phyloP scores from a whole-genome alignment of 345 rosid genomes.

The Eucalyptus lansdowneana region DNA sequence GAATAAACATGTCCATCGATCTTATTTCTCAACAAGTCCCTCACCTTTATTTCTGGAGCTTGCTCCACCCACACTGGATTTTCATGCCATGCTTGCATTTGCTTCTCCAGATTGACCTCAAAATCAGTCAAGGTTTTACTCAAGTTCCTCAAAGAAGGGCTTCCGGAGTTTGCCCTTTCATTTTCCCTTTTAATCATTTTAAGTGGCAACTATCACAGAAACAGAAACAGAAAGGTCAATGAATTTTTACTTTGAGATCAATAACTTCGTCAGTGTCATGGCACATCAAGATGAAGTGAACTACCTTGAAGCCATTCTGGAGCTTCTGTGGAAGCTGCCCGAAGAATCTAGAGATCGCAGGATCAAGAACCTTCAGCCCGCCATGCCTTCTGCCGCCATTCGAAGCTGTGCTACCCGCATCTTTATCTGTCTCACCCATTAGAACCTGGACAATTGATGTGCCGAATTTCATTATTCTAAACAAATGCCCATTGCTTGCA shows the following conservation, averaged over 20 bases:
- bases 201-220: conserved; percentile 36
- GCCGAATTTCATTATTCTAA: background rate
- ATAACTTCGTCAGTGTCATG: background rate
- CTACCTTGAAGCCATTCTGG: conserved; percentile 15
- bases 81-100: conserved; percentile 66
- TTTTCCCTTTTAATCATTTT: conserved; percentile 26
- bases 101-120: conserved; percentile 44
- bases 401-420: conserved; percentile 2
- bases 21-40: background rate
- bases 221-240: background rate
- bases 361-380: conserved; percentile 32
- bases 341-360: conserved; percentile 35
- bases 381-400: conserved; percentile 11
- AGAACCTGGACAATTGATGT: background rate
- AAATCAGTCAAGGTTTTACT: conserved; percentile 17
- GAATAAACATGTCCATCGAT: background rate
- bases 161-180: conserved; percentile 4
- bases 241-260: background rate
- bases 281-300: background rate
- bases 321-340: conserved; percentile 48
- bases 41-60: conserved; percentile 52
- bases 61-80: conserved; percentile 61
- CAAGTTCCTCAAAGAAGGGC: conserved; percentile 20
- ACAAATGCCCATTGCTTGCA: background rate
- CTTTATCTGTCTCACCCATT: conserved; percentile 8